A percentile compares a stretch with the other conserved stretches of the same genome.
These are phyloP conservation scores for Saururus chinensis DNA, from an alignment of 164 flowering plant species.

Conservation along the genomic window DNA sequence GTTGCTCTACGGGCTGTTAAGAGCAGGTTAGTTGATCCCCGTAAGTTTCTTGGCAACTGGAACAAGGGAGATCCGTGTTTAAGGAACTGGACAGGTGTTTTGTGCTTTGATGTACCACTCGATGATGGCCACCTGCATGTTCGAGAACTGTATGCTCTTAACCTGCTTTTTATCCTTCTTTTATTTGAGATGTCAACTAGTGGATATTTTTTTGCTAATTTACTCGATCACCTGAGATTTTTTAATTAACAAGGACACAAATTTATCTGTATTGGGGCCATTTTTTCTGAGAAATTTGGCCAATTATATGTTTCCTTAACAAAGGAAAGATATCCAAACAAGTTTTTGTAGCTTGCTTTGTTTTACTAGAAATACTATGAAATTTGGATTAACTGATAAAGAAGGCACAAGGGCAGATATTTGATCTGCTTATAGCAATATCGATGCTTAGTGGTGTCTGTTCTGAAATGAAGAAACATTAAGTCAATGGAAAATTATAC, in stretches of 20 bases:
- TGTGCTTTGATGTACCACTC: constrained; percentile 27
- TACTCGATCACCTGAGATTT: background rate
- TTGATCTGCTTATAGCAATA: too few species aligned
- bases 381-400: background rate
- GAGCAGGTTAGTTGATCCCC: constrained; percentile 38
- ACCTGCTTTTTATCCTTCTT: background rate
- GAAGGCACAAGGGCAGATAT: background rate
- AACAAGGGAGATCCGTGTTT: constrained; percentile 61
- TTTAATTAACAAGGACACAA: too few species aligned
- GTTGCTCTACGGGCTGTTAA: constrained; percentile 40
- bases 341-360: background rate
- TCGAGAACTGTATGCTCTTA: constrained; percentile 40
- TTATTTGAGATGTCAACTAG: background rate
- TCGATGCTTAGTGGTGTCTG: background rate
- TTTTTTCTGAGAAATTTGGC: background rate
- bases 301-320: too few species aligned
- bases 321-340: too few species aligned
- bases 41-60: constrained; percentile 45
- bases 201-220: background rate
- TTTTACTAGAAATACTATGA: too few species aligned
- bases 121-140: constrained; percentile 61
- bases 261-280: background rate
- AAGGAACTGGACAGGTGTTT: constrained; percentile 69
- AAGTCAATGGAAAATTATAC: background rate
- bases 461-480: background rate